These are phyloP conservation scores for Wallemia ichthyophaga DNA, from an alignment of 1,284 basidiomycete species.

Conservation along the genomic window DNA sequence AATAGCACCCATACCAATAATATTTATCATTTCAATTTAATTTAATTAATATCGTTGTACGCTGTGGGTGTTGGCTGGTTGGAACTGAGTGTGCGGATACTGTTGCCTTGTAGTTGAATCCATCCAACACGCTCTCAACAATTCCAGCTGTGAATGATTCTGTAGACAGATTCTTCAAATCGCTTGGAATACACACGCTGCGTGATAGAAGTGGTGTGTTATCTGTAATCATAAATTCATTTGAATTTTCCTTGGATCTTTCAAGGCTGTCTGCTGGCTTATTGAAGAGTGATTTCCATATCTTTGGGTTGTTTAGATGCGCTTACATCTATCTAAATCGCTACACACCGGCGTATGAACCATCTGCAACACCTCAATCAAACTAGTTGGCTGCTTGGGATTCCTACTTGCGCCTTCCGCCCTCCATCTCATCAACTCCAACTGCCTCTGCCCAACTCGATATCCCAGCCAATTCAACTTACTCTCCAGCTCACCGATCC, in stretches of 20 bases:
- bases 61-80: constrained; percentile 42
- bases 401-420: constrained; percentile 36
- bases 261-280: constrained; percentile 79
- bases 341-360: constrained; percentile 13
- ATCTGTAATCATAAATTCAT: constrained; percentile 99
- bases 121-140: constrained; percentile 87
- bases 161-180: constrained; percentile 75
- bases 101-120: constrained; percentile 74
- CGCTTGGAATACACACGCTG: constrained; percentile 70
- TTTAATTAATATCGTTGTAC: constrained; percentile 80
- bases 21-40: constrained; percentile 25
- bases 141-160: constrained; percentile 90
- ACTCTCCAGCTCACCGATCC: constrained; percentile 77
- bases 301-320: constrained; percentile 20
- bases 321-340: not conserved
- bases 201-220: constrained; percentile 77
- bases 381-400: constrained; percentile 59
- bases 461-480: constrained; percentile 71
- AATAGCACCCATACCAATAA: not conserved
- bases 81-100: constrained; percentile 89
- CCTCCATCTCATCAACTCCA: constrained; percentile 45
- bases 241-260: constrained; percentile 74
- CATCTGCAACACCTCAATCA: constrained; percentile 62
- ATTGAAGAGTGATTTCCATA: constrained; percentile 82
- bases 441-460: constrained; percentile 49